phyloP scores from a whole-genome alignment of 2,329 filamentous ascomycete species.

The Waltergamsia citrina region DNA sequence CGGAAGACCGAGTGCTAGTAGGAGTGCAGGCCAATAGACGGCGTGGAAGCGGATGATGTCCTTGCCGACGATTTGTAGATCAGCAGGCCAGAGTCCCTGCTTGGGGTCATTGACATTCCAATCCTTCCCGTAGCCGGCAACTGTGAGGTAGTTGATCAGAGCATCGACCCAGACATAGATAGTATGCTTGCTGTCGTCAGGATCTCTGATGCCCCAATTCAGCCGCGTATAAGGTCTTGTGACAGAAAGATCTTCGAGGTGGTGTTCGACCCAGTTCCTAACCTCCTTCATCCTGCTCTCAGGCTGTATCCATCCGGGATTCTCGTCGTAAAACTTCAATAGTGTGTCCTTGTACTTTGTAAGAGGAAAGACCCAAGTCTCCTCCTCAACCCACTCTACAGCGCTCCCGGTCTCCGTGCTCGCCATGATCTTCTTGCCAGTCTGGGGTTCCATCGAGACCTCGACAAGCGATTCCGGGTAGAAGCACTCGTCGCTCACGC shows the following conservation, averaged over 20 bases:
- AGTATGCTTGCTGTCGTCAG: constrained; percentile 74
- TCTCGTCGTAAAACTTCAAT: constrained; percentile 68
- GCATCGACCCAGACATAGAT: constrained; percentile 97
- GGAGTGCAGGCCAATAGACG: constrained; percentile 95
- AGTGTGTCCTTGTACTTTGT: constrained; percentile 73
- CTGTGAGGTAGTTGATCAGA: constrained; percentile 86
- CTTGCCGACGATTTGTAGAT: constrained; percentile 90
- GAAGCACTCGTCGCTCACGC: constrained; percentile 92
- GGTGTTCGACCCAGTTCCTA: constrained; percentile 62
- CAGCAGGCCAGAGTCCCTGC: constrained; percentile 72
- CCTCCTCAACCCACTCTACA: constrained; percentile 90
- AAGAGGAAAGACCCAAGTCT: constrained; percentile 90
- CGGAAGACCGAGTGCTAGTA: constrained; percentile 78
- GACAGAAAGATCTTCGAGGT: constrained; percentile 80
- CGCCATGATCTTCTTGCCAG: constrained; percentile 73
- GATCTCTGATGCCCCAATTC: constrained; percentile 82
- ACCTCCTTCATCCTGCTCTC: constrained; percentile 67
- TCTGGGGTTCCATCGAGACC: constrained; percentile 65
- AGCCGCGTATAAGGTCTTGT: constrained; percentile 73
- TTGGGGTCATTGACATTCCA: constrained; percentile 10
- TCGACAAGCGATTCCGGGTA: constrained; percentile 73
- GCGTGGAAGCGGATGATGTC: constrained; percentile 95
- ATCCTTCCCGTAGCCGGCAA: constrained; percentile 56
- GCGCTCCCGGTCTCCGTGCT: constrained; percentile 82
- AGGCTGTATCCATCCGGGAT: constrained; percentile 72